Conservation (phyloP, 1,284 basidiomycete genomes). For the Megacollybia platyphylla region DNA sequence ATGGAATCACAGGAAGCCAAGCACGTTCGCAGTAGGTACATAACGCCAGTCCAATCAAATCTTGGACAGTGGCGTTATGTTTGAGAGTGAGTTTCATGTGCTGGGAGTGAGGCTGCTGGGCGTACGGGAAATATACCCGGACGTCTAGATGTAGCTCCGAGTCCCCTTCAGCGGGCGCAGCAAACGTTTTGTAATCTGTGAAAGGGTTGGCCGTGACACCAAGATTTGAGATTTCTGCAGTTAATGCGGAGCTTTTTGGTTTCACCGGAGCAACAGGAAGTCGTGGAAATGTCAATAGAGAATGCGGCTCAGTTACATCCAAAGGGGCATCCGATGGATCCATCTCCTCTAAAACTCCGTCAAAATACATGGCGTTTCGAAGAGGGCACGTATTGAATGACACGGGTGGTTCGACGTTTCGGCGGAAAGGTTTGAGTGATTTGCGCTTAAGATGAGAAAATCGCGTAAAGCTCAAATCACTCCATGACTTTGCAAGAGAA, state of each 20-base stretch:
- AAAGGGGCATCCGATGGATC: background rate
- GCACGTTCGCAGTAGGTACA: constrained; percentile 4
- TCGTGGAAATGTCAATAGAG: background rate
- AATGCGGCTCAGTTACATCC: background rate
- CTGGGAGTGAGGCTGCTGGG: background rate
- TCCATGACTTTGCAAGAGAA: too few species aligned
- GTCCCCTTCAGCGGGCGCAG: background rate
- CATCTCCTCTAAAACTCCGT: constrained; percentile 1
- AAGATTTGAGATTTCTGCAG: background rate
- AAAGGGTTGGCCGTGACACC: background rate
- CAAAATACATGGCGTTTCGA: constrained; percentile 3
- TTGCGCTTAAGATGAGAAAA: too few species aligned
- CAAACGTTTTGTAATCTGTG: background rate
- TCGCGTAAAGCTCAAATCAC: too few species aligned
- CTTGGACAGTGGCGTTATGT: constrained; percentile 2
- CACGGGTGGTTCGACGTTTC: background rate
- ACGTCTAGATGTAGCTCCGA: background rate
- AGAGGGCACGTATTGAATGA: background rate
- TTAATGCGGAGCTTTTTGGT: background rate
- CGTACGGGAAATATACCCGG: constrained; percentile 4
- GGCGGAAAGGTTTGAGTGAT: background rate
- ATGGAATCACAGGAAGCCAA: constrained; percentile 2
- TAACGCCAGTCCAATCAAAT: constrained; percentile 4
- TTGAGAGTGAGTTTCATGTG: constrained; percentile 2
- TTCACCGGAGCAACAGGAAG: background rate